Evolutionary conservation across 805 yeast species (phyloP), one percentile per base, ranked within the genome.

Genomic region (Alloascoidea hylecoeti): DNA sequence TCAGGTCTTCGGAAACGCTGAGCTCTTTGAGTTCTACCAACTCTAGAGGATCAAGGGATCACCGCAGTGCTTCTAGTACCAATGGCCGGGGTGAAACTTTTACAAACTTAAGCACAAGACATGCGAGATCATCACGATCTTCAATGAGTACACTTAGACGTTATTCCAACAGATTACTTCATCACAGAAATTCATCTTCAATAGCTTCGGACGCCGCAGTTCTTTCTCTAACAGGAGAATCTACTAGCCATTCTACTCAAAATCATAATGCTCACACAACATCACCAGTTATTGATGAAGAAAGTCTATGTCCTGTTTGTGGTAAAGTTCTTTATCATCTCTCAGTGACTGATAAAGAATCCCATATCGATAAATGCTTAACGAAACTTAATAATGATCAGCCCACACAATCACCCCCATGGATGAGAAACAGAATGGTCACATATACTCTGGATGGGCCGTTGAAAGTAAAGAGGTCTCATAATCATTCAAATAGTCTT

Each of bases 261-360:
- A n/a, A n/a, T n/a, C n/a, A n/a, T n/a, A n/a, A n/a, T n/a, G n/a
- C n/a, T n/a, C n/a, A n/a, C n/a, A n/a, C n/a, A n/a, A n/a, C n/a
- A n/a, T n/a, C n/a, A n/a, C n/a, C n/a, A n/a, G n/a, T n/a, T n/a
- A n/a, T n/a, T n/a, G n/a, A 51, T 34, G 64, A 59, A 19, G 50
- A 51, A 15, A 48, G 49, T 34, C 42, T 53, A 30, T 61, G 66
- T 43, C 66, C 66, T 2, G 55, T 61, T 13, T 61, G 66, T 39
- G 61, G 57, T 16, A 35, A 33, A 27, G 44, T 43, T 32, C 47
- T 60, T 5, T 43, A 44, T 16, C 40, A 41, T 4, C 38, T 55
- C 41, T 45, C 46, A 9, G 57, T 50, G 32, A 39, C 30, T n/a
- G 30, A 23, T n/a, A 9, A n/a, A 9, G 30, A 23, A n/a, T 9